Evolutionary conservation across 495 filamentous ascomycete genomes (phyloP).

Genomic region (Podospora sp.): DNA sequence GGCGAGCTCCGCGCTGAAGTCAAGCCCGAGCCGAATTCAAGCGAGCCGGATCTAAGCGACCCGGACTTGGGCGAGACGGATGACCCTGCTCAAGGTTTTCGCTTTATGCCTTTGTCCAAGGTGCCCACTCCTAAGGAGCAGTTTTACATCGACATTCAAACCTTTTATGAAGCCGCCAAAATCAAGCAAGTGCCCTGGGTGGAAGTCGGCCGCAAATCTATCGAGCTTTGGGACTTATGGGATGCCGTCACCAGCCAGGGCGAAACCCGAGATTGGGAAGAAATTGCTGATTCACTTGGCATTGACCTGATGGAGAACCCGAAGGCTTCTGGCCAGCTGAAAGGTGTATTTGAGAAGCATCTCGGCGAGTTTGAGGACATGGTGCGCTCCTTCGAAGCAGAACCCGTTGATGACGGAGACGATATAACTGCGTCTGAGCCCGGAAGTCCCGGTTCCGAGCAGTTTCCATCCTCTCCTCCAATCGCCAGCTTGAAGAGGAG

Average conservation of each 20-base stretch:
- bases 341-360: constrained; percentile 37
- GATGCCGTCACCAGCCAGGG: constrained; percentile 32
- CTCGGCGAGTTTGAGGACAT: constrained; percentile 34
- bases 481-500: constrained; percentile 14
- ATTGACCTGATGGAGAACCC: constrained; percentile 42
- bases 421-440: constrained; percentile 22
- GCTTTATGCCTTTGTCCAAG: neutral
- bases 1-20: neutral
- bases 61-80: neutral
- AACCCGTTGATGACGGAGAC: constrained; percentile 23
- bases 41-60: neutral
- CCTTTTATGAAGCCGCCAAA: constrained; percentile 21
- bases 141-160: constrained; percentile 35
- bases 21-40: neutral
- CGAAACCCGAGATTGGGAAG: constrained; percentile 40
- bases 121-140: constrained; percentile 13
- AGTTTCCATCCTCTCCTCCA: constrained; percentile 33
- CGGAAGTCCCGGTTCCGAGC: neutral
- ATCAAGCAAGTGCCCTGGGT: constrained; percentile 24
- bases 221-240: constrained; percentile 45
- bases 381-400: constrained; percentile 32
- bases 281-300: constrained; percentile 40
- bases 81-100: neutral
- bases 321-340: constrained; percentile 39
- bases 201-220: constrained; percentile 28